Conservation (phyloP, 2,329 filamentous ascomycete genomes). For the Colletotrichum musae region DNA sequence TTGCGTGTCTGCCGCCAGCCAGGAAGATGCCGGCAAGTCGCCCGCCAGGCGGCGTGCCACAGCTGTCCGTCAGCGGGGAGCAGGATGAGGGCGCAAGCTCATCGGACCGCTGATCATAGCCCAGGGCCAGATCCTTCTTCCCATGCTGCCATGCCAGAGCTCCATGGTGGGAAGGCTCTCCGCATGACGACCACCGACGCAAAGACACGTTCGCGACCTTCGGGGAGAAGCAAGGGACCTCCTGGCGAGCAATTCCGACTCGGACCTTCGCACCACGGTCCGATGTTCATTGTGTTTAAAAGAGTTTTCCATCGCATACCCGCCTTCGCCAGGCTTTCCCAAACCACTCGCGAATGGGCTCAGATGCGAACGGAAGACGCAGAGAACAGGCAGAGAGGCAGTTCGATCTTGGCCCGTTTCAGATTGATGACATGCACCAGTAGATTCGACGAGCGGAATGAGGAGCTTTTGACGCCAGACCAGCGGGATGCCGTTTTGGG, state of each 20-base stretch:
- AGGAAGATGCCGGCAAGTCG: slow-evolving; percentile 38
- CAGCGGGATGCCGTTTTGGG: slow-evolving; percentile 31
- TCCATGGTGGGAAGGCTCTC: background rate
- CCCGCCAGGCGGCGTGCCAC: slow-evolving; percentile 22
- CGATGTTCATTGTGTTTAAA: slow-evolving; percentile 1
- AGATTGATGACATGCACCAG: slow-evolving; percentile 12
- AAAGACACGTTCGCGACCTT: slow-evolving; percentile 19
- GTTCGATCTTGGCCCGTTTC: slow-evolving; percentile 35
- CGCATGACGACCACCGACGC: slow-evolving; percentile 8
- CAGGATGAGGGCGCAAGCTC: slow-evolving; percentile 20
- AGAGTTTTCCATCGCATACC: slow-evolving; percentile 21
- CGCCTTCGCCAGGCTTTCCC: slow-evolving; percentile 9
- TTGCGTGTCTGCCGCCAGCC: slow-evolving; percentile 27
- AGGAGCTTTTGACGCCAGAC: slow-evolving; percentile 12
- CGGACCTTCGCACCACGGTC: background rate
- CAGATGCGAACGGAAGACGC: slow-evolving; percentile 18
- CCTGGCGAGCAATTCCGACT: background rate
- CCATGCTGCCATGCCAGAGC: background rate
- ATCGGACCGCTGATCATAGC: slow-evolving; percentile 26
- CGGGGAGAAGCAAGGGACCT: slow-evolving; percentile 1
- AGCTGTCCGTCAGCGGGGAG: slow-evolving; percentile 20
- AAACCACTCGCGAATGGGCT: background rate
- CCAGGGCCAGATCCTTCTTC: slow-evolving; percentile 21
- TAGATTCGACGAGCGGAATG: slow-evolving; percentile 8
- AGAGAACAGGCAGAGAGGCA: background rate